Evolutionary conservation across 371 early-diverging fungal genomes (phyloP).

Genomic region (Nematocida ironsii): DNA sequence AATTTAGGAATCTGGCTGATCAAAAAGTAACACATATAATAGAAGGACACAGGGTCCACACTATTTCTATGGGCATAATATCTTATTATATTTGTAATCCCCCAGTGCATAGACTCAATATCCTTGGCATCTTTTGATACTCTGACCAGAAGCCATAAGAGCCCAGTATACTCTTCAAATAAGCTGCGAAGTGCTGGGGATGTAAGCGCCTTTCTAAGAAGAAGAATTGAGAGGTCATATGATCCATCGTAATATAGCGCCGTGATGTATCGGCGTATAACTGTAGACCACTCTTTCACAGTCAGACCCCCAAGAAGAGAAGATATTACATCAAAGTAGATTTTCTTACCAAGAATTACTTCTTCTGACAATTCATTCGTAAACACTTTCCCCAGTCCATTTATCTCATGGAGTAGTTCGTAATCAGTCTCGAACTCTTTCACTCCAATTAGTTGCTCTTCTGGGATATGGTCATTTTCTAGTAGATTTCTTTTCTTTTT

Average conservation of each 20-base stretch:
- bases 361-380: background rate
- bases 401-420: conserved; percentile 56
- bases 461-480: background rate
- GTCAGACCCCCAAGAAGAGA: conserved; percentile 43
- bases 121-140: conserved; percentile 48
- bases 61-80: conserved; percentile 28
- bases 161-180: conserved; percentile 28
- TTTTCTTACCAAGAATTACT: background rate
- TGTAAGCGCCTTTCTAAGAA: conserved; percentile 57
- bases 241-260: conserved; percentile 20
- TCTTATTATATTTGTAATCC: conserved; percentile 38
- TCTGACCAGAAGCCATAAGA: conserved; percentile 60
- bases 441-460: conserved; percentile 12
- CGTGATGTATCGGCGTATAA: conserved; percentile 29
- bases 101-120: conserved; percentile 39
- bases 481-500: conserved; percentile 30
- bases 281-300: conserved; percentile 21
- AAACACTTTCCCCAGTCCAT: conserved; percentile 45
- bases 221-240: conserved; percentile 9
- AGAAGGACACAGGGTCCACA: conserved; percentile 29
- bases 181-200: conserved; percentile 56
- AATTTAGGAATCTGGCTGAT: conserved; percentile 53
- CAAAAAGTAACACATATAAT: conserved; percentile 64
- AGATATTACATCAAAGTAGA: conserved; percentile 38
- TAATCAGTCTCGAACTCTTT: conserved; percentile 60